A percentile compares a stretch with the other conserved stretches of the same genome.
phyloP scores from a whole-genome alignment of 176 grass and related monocot genomes.

The Urochloa ruziziensis region DNA sequence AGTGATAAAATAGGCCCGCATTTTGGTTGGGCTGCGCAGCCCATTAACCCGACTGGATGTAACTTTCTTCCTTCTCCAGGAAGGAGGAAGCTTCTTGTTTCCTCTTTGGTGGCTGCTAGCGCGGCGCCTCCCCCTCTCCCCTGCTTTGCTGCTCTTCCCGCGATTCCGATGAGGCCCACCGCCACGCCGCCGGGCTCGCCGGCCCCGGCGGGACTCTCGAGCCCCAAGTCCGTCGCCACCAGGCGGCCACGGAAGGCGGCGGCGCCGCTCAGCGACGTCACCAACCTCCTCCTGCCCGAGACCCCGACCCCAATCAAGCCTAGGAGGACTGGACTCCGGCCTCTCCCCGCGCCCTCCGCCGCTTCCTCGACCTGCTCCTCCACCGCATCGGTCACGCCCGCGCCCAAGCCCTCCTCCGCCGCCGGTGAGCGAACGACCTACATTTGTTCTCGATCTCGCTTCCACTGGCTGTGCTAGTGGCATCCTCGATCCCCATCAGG shows the following conservation, averaged over 20 bases:
- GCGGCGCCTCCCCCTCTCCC: neutral
- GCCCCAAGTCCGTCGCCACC: neutral
- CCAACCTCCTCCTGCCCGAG: constrained; percentile 32
- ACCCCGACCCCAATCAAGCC: constrained; percentile 2
- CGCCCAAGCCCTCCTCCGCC: constrained; percentile 7
- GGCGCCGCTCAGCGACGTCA: constrained; percentile 46
- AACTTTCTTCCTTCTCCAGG: no score
- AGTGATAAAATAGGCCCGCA: no score
- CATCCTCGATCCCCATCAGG: neutral
- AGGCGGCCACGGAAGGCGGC: constrained; percentile 29
- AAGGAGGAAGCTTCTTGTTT: no score
- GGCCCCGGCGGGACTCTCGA: neutral
- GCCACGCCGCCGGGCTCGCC: neutral
- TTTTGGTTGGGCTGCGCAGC: no score
- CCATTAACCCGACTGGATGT: no score
- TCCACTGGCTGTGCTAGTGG: no score
- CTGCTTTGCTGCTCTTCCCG: neutral
- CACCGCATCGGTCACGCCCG: constrained; percentile 5
- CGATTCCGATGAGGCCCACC: neutral
- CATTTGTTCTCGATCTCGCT: neutral
- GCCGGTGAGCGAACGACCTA: neutral
- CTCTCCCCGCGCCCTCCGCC: neutral
- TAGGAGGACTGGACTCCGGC: neutral
- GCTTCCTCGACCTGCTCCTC: neutral
- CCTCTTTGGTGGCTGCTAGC: no score